These are phyloP conservation scores for Halteria grandinella DNA, from an alignment of 73 alveolate species.

Conservation along the genomic window DNA sequence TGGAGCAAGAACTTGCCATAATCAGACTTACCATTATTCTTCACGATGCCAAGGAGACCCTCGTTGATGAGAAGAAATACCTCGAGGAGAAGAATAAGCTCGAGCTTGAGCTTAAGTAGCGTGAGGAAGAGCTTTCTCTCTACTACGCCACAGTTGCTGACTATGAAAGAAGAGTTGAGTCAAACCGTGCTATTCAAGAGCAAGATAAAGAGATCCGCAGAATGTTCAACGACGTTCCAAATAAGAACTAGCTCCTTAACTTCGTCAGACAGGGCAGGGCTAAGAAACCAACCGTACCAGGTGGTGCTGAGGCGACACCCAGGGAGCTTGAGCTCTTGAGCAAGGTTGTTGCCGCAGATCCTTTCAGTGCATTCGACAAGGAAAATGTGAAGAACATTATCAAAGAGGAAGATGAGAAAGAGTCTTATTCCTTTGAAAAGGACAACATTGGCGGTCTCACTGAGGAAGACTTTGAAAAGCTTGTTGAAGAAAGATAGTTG, in stretches of 20 bases:
- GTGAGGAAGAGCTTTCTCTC: constrained; percentile 37
- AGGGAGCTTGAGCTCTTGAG: constrained; percentile 57
- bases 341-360: constrained; percentile 54
- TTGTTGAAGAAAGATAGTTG: constrained; percentile 57
- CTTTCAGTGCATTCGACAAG: constrained; percentile 49
- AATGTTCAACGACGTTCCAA: constrained; percentile 65
- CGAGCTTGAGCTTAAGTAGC: constrained; percentile 47
- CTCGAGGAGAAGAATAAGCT: constrained; percentile 53
- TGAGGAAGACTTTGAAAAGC: constrained; percentile 65
- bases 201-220: constrained; percentile 62
- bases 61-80: constrained; percentile 42
- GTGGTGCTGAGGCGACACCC: constrained; percentile 18
- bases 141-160: constrained; percentile 48
- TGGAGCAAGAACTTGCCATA: constrained; percentile 81
- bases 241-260: constrained; percentile 53
- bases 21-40: constrained; percentile 75
- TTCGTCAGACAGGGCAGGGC: constrained; percentile 69
- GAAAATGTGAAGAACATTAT: constrained; percentile 32
- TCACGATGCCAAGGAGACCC: constrained; percentile 70
- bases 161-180: constrained; percentile 24
- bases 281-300: constrained; percentile 39
- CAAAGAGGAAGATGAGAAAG: constrained; percentile 62
- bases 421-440: constrained; percentile 51
- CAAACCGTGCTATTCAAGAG: constrained; percentile 40
- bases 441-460: constrained; percentile 44